Base-by-base conservation (phyloP, 805 yeast genomes). In the Debaryomyces prosopidis region DNA sequence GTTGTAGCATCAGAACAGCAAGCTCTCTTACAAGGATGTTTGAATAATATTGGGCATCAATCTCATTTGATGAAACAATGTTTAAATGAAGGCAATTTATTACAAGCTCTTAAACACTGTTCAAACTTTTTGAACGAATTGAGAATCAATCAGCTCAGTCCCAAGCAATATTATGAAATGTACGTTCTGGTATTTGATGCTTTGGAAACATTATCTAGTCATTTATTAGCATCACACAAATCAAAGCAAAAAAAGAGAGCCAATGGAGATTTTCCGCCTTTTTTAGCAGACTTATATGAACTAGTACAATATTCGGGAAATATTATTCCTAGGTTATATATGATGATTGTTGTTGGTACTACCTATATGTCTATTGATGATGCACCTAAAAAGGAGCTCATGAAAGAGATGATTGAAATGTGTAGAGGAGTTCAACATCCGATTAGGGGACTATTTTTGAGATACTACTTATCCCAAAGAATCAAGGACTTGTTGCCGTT, bases 321-420 rank as follows among this genome's bases (percentile, higher is more conserved):
- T 61, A 87, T 94, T 19, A 76, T 94, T 12, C 99, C 99, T 1
- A 77, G 99, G 46, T 71, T 94, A 45, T 94, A 94, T 62, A 74
- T 94, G 67, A 89, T 94, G 97, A 86, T 94, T 36, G 92, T 96
- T 2, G 92, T 94, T 12, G 99, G 99, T 7, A 82, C 95, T 0
- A 89, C 89, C 2, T 90, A 87, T 68, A 82, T 92, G 85, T 71
- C 86, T 6, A 75, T 84, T 8, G 78, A 84, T 1, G 89, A 83
- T 44, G 84, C 96, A 0, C 96, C 97, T 0, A 77, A 81, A 30
- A 80, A 80, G 57, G 98, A 90, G 52, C 85, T 94, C 42, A 79
- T 92, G 82, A 88, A 87, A 63, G 99, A 94, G 62, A 86, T 94
- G 96, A 85, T 92, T 57, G 99, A 94, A 65, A 94, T 94, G 99